Conservation (phyloP, 805 yeast genomes). For the Teunomyces atbi region DNA sequence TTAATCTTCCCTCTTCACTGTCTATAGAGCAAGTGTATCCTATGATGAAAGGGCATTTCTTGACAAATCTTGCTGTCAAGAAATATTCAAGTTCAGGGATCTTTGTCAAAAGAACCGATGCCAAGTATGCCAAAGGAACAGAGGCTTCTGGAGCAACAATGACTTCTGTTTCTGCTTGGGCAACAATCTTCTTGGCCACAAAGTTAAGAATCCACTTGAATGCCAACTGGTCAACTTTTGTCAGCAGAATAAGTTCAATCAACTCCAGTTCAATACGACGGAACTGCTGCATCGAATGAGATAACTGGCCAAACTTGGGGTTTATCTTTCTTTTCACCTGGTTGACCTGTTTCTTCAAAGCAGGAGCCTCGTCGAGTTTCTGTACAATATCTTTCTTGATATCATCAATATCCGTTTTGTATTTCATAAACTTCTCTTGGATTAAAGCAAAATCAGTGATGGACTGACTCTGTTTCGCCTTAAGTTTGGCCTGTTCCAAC, state of each 20-base stretch:
- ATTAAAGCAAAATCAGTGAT: slow-evolving; percentile 34
- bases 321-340: slow-evolving; percentile 74
- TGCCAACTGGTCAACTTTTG: slow-evolving; percentile 50
- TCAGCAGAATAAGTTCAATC: slow-evolving; percentile 44
- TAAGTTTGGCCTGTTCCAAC: slow-evolving; percentile 5
- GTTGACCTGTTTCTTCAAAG: slow-evolving; percentile 51
- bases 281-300: slow-evolving; percentile 66
- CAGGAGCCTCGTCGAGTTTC: slow-evolving; percentile 50
- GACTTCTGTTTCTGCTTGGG: slow-evolving; percentile 92
- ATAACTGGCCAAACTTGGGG: slow-evolving; percentile 89
- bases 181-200: slow-evolving; percentile 78
- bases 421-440: slow-evolving; percentile 44
- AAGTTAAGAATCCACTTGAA: slow-evolving; percentile 76
- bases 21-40: slow-evolving; percentile 77
- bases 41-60: slow-evolving; percentile 85
- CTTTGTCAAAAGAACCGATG: slow-evolving; percentile 49
- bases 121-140: slow-evolving; percentile 70
- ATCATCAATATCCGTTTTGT: slow-evolving; percentile 50
- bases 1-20: slow-evolving; percentile 74
- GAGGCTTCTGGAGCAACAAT: slow-evolving; percentile 76
- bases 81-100: slow-evolving; percentile 53
- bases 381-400: slow-evolving; percentile 62
- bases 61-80: slow-evolving; percentile 76
- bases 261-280: slow-evolving; percentile 51
- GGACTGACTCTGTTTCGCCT: slow-evolving; percentile 24